A percentile compares a stretch with the other conserved stretches of the same genome.
These are phyloP conservation scores for Ophiosphaerella herpotricha DNA, from an alignment of 2,329 filamentous ascomycete species.

Conservation along the genomic window DNA sequence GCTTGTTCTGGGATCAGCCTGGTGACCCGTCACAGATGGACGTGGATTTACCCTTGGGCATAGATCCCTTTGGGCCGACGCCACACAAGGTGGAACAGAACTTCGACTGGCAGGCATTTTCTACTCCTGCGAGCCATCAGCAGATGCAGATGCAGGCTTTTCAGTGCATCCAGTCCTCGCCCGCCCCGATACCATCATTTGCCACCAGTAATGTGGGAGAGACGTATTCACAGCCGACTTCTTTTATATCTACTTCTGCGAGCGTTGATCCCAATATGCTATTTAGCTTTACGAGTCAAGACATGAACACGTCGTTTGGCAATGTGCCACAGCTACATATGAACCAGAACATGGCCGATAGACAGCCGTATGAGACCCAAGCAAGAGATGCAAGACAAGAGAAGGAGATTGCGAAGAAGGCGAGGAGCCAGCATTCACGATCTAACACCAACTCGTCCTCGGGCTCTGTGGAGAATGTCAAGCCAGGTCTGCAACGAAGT, in stretches of 20 bases:
- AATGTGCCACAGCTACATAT: constrained; percentile 25
- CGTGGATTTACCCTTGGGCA: constrained; percentile 36
- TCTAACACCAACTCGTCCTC: constrained; percentile 48
- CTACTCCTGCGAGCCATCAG: constrained; percentile 24
- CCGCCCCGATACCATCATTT: constrained; percentile 29
- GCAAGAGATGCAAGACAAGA: constrained; percentile 41
- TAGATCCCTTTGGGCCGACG: constrained; percentile 43
- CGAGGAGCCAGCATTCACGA: constrained; percentile 45
- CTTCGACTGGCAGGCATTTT: constrained; percentile 40
- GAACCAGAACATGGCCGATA: constrained; percentile 15
- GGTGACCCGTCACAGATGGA: constrained; percentile 41
- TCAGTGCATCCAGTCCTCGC: constrained; percentile 36
- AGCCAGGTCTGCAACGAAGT: constrained; percentile 49
- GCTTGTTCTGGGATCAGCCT: constrained; percentile 44
- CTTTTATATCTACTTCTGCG: constrained; percentile 44
- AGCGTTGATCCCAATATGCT: constrained; percentile 56
- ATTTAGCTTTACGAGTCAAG: constrained; percentile 47
- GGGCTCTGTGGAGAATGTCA: constrained; percentile 36
- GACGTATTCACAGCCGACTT: constrained; percentile 29
- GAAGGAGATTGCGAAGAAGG: constrained; percentile 36
- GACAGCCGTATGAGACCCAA: constrained; percentile 49
- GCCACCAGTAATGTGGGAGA: constrained; percentile 23
- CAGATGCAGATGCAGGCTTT: constrained; percentile 44
- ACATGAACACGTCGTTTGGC: constrained; percentile 34
- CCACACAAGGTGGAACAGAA: constrained; percentile 39